phyloP scores from a whole-genome alignment of 345 rosid genomes.

The Psidium guajava region DNA sequence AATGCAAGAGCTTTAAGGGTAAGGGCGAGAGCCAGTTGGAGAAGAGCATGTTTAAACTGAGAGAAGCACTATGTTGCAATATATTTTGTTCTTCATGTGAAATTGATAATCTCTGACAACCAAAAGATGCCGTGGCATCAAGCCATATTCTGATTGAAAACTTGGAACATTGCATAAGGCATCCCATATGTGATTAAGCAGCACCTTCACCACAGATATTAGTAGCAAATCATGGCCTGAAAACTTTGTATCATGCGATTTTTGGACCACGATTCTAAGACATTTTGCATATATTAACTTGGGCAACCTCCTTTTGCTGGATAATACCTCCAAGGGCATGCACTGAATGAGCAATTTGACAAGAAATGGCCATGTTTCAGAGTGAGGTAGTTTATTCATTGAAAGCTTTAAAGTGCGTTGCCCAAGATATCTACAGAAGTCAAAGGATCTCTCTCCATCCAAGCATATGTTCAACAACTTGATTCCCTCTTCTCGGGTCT shows the following conservation, averaged over 20 bases:
- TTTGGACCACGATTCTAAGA: conserved; percentile 52
- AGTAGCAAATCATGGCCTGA: conserved; percentile 49
- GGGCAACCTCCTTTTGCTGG: conserved; percentile 53
- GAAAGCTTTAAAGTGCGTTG: conserved; percentile 55
- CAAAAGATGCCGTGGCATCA: conserved; percentile 67
- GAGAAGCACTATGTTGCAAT: too few relatives aligned
- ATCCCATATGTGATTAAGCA: conserved; percentile 62
- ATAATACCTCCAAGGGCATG: conserved; percentile 58
- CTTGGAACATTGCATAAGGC: conserved; percentile 59
- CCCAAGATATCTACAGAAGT: conserved; percentile 54
- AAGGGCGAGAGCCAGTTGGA: too few relatives aligned
- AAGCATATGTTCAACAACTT: conserved; percentile 73
- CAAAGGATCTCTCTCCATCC: conserved; percentile 51
- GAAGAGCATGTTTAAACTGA: too few relatives aligned
- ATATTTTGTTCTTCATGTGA: conserved; percentile 64
- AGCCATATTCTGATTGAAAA: conserved; percentile 81
- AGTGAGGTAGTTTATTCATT: conserved; percentile 56
- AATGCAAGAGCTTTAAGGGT: too few relatives aligned
- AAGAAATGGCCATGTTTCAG: conserved; percentile 87
- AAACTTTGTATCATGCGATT: conserved; percentile 51
- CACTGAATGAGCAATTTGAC: conserved; percentile 52
- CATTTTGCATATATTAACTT: conserved; percentile 57
- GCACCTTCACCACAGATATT: conserved; percentile 49
- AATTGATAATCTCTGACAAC: conserved; percentile 51
- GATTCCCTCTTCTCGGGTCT: conserved; percentile 76